Percentiles rank a stretch among this genome's conserved stretches.
phyloP scores from a whole-genome alignment of 2,329 filamentous ascomycete species.

The Beauveria sp. region DNA sequence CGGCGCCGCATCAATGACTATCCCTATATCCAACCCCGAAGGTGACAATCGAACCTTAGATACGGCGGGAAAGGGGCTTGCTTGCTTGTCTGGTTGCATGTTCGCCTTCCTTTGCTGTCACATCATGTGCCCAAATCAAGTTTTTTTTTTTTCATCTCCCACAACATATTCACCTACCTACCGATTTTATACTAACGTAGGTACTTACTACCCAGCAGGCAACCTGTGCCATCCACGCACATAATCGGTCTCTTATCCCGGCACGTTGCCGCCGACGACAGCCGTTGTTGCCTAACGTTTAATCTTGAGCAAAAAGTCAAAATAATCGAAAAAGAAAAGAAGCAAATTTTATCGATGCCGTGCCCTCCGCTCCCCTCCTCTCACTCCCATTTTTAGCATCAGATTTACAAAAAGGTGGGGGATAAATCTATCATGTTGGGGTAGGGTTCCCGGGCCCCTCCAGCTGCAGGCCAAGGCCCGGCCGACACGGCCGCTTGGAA shows the following conservation, averaged over 20 bases:
- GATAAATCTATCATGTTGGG: not conserved
- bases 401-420: not conserved
- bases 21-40: too few relatives aligned
- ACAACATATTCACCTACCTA: too few relatives aligned
- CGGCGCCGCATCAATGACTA: too few relatives aligned
- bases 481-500: not conserved
- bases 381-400: not conserved
- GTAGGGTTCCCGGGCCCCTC: not conserved
- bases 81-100: not conserved
- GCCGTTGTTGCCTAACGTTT: not conserved
- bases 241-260: not conserved
- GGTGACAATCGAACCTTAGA: too few relatives aligned
- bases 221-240: not conserved
- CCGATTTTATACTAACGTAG: too few relatives aligned
- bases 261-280: not conserved
- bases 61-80: not conserved
- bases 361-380: not conserved
- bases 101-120: not conserved
- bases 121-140: slow-evolving; percentile 7
- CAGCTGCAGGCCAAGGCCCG: not conserved
- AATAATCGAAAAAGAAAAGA: not conserved
- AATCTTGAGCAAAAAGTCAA: not conserved
- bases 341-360: not conserved
- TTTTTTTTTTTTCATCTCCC: not conserved
- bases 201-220: not conserved